phyloP scores from a whole-genome alignment of 331 rosid species.

The Pyrus hybrid region DNA sequence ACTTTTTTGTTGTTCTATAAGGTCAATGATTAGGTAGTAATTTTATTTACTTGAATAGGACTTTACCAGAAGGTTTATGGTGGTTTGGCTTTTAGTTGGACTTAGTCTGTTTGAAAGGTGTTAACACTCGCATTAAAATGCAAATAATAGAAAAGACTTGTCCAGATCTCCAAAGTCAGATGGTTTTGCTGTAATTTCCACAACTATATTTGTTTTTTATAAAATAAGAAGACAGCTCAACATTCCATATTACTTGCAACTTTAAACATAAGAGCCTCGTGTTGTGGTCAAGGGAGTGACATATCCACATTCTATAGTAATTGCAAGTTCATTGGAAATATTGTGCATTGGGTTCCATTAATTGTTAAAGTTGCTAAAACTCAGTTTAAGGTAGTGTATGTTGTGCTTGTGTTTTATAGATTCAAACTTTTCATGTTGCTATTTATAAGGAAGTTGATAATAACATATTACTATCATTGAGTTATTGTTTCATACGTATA shows the following conservation, averaged over 20 bases:
- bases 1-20: not conserved
- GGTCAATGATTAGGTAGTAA: not conserved
- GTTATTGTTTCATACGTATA: not conserved
- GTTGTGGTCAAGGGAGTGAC: not conserved
- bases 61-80: too few relatives aligned
- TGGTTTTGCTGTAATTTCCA: not conserved
- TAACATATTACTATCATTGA: too few relatives aligned
- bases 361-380: not conserved
- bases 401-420: not conserved
- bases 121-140: not conserved
- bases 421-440: not conserved
- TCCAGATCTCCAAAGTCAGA: not conserved
- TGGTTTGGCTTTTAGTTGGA: too few relatives aligned
- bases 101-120: not conserved
- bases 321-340: not conserved
- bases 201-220: not conserved
- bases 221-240: too few relatives aligned
- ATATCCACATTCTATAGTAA: not conserved
- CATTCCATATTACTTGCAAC: not conserved
- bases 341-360: not conserved
- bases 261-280: not conserved
- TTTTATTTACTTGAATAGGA: too few relatives aligned
- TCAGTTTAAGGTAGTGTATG: not conserved
- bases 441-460: not conserved
- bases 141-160: not conserved